phyloP scores from a whole-genome alignment of 208 protist genomes.

The Angomonas deanei region DNA sequence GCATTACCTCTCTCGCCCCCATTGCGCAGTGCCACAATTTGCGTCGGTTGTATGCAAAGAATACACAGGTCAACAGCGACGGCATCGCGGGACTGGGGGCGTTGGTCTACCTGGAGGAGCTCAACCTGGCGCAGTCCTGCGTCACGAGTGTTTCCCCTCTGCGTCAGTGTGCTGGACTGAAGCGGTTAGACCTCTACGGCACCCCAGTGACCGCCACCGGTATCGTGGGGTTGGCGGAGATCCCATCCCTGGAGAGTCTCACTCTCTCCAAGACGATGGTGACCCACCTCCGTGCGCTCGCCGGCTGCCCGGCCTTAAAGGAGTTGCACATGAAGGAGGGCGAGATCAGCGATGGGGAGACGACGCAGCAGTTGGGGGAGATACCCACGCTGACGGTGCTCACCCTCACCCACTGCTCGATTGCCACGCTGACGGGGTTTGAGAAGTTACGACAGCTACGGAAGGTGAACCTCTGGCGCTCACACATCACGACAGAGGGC shows the following conservation, averaged over 20 bases:
- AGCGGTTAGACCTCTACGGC: constrained; percentile 13
- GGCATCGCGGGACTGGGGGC: constrained; percentile 10
- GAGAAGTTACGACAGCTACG: constrained; percentile 5
- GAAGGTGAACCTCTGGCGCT: constrained; percentile 20
- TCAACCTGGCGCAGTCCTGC: constrained; percentile 17
- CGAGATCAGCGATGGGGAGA: not conserved
- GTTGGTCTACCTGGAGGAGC: constrained; percentile 15
- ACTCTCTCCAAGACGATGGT: constrained; percentile 19
- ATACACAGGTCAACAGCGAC: constrained; percentile 10
- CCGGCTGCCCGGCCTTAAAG: constrained; percentile 5
- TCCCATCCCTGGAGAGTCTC: constrained; percentile 15
- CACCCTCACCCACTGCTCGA: constrained; percentile 19
- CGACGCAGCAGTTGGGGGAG: constrained; percentile 6
- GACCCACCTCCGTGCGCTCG: not conserved
- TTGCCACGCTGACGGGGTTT: constrained; percentile 9
- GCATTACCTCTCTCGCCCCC: constrained; percentile 4
- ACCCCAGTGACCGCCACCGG: constrained; percentile 11
- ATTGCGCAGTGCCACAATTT: constrained; percentile 10
- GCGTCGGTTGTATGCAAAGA: constrained; percentile 15
- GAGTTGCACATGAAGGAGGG: constrained; percentile 18
- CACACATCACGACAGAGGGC: constrained; percentile 18
- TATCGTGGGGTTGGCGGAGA: constrained; percentile 9
- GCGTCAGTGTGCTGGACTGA: constrained; percentile 7
- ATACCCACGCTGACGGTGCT: constrained; percentile 11
- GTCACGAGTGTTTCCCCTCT: constrained; percentile 15